Evolutionary conservation across 139 green algal genomes (phyloP).

Genomic region (Chlorella vulgaris): DNA sequence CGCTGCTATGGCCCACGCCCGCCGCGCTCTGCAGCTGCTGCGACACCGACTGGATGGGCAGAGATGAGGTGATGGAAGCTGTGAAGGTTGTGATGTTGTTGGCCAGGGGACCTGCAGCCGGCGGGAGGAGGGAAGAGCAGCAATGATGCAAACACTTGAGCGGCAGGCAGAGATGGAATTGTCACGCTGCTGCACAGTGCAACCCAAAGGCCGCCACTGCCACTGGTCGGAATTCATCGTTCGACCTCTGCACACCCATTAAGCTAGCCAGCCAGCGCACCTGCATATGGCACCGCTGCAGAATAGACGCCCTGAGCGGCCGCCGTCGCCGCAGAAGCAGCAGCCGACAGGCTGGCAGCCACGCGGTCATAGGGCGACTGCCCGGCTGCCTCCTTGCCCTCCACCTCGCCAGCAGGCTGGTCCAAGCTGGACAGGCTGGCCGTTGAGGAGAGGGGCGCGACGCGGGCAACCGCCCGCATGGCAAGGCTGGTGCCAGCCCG

Average conservation of each 20-base stretch:
- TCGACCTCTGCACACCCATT: too few species aligned
- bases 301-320: constrained; percentile 46
- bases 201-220: neutral
- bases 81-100: constrained; percentile 37
- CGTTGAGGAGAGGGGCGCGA: neutral
- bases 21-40: constrained; percentile 59
- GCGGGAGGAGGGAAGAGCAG: neutral
- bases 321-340: constrained; percentile 51
- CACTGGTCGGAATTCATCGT: too few species aligned
- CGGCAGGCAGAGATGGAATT: neutral
- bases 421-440: neutral
- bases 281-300: constrained; percentile 20
- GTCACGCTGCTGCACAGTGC: neutral
- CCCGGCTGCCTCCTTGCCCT: neutral
- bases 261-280: too few species aligned
- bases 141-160: neutral
- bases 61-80: constrained; percentile 13
- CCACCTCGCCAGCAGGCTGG: neutral
- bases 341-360: constrained; percentile 57
- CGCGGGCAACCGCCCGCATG: neutral
- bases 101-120: constrained; percentile 39
- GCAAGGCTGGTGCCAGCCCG: constrained; percentile 1
- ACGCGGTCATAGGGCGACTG: constrained; percentile 58
- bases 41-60: constrained; percentile 40
- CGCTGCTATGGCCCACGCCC: constrained; percentile 44